Conservation (phyloP, 2,329 filamentous ascomycete species). For the Colletotrichum salicis region DNA sequence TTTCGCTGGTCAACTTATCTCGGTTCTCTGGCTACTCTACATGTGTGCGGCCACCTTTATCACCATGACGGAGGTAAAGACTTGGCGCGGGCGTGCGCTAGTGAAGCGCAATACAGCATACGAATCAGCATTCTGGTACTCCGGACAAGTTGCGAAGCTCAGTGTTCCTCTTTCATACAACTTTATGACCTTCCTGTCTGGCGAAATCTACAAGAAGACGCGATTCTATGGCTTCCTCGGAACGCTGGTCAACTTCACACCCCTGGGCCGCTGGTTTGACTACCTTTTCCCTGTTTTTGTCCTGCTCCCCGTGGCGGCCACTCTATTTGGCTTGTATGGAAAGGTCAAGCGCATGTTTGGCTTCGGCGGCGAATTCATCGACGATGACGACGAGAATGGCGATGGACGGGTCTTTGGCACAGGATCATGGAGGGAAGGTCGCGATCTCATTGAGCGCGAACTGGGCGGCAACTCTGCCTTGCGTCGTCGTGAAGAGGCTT, state of each 20-base stretch:
- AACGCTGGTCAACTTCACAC: conserved; percentile 82
- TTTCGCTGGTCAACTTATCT: conserved; percentile 86
- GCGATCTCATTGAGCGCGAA: conserved; percentile 90
- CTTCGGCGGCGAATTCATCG: conserved; percentile 78
- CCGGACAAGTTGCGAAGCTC: conserved; percentile 89
- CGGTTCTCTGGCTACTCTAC: conserved; percentile 90
- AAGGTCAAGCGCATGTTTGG: conserved; percentile 81
- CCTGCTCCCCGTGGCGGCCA: conserved; percentile 84
- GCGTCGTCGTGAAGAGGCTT: conserved; percentile 58
- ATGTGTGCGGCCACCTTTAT: conserved; percentile 92
- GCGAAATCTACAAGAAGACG: conserved; percentile 77
- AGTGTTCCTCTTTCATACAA: conserved; percentile 96
- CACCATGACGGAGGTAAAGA: conserved; percentile 90
- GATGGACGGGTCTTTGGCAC: conserved; percentile 75
- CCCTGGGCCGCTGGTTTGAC: conserved; percentile 85
- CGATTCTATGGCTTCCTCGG: conserved; percentile 91
- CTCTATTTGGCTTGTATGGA: conserved; percentile 89
- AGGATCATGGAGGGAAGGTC: conserved; percentile 90
- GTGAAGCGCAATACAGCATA: conserved; percentile 91
- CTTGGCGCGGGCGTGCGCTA: conserved; percentile 95
- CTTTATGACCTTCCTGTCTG: conserved; percentile 89
- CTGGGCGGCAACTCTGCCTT: conserved; percentile 71
- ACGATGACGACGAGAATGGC: conserved; percentile 75
- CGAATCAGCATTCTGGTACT: conserved; percentile 96
- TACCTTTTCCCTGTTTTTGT: conserved; percentile 90